These are phyloP conservation scores for Stygiomarasmius scandens DNA, from an alignment of 1,284 basidiomycete species.

Conservation along the genomic window DNA sequence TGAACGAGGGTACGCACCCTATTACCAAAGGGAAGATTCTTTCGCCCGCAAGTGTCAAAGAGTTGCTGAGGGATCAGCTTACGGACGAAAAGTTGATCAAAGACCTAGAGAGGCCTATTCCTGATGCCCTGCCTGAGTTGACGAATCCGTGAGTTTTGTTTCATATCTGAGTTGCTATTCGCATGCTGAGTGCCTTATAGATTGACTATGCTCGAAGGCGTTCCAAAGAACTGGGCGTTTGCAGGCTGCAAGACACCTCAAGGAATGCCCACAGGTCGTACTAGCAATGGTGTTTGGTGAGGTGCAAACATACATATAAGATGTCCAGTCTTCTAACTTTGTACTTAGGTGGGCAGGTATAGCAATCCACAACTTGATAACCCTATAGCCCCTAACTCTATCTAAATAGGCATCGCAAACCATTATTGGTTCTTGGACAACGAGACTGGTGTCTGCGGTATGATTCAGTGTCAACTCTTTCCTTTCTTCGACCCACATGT, in stretches of 20 bases:
- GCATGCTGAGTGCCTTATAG: background rate
- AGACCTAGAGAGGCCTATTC: background rate
- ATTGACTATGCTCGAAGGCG: background rate
- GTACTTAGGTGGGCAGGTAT: background rate
- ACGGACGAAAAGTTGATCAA: background rate
- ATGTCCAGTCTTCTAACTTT: background rate
- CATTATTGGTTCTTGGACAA: background rate
- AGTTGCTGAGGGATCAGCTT: background rate
- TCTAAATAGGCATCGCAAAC: too few species aligned
- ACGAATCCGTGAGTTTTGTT: background rate
- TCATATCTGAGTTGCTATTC: background rate
- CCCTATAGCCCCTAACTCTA: too few species aligned
- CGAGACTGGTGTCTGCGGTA: background rate
- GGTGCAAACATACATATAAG: background rate
- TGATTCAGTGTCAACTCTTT: background rate
- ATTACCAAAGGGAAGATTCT: background rate
- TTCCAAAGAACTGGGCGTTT: background rate
- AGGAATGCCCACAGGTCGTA: background rate
- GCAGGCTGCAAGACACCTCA: background rate
- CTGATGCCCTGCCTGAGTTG: background rate
- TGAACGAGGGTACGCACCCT: background rate
- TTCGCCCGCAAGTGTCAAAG: background rate
- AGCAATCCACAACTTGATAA: too few species aligned
- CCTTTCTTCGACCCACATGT: background rate
- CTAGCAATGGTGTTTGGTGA: background rate